Percentiles rank a stretch among this genome's conserved stretches.
phyloP scores from a whole-genome alignment of 345 rosid species.

The Moringa oleifera region DNA sequence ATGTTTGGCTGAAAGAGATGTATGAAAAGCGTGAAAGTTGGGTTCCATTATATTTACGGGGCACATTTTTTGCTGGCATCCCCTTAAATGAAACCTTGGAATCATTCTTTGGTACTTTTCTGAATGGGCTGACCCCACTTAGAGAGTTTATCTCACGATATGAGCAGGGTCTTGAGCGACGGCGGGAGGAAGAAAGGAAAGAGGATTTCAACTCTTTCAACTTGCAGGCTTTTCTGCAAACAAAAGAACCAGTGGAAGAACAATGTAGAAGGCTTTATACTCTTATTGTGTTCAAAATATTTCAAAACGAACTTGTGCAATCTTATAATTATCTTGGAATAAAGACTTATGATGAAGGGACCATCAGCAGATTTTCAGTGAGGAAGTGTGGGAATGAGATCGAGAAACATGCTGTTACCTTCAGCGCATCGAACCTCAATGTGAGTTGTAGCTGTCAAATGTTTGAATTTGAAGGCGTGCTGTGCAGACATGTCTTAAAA shows the following conservation, averaged over 20 bases:
- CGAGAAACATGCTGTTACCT: slow-evolving; percentile 65
- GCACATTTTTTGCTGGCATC: slow-evolving; percentile 77
- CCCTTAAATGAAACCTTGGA: slow-evolving; percentile 45
- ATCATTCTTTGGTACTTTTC: slow-evolving; percentile 58
- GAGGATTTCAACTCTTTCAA: slow-evolving; percentile 76
- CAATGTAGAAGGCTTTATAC: slow-evolving; percentile 82
- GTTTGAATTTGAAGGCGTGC: slow-evolving; percentile 86
- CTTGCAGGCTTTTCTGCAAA: slow-evolving; percentile 58
- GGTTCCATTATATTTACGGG: slow-evolving; percentile 69
- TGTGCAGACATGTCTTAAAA: slow-evolving; percentile 76
- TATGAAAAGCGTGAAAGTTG: slow-evolving; percentile 66
- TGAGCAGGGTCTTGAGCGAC: slow-evolving; percentile 59
- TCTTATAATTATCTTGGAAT: slow-evolving; percentile 56
- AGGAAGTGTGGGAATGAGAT: slow-evolving; percentile 62
- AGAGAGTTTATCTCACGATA: slow-evolving; percentile 57
- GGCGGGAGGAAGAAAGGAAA: slow-evolving; percentile 73
- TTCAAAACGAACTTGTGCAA: slow-evolving; percentile 76
- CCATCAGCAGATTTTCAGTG: slow-evolving; percentile 59
- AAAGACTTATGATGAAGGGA: slow-evolving; percentile 72
- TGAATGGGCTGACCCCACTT: slow-evolving; percentile 50
- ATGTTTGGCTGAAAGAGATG: slow-evolving; percentile 67
- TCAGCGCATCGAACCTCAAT: slow-evolving; percentile 51
- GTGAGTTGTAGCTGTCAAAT: slow-evolving; percentile 82
- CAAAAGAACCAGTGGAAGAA: slow-evolving; percentile 80
- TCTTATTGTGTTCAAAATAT: slow-evolving; percentile 55